phyloP scores from a whole-genome alignment of 305 asterid species.

The Fraxinus xanthoxyloides region DNA sequence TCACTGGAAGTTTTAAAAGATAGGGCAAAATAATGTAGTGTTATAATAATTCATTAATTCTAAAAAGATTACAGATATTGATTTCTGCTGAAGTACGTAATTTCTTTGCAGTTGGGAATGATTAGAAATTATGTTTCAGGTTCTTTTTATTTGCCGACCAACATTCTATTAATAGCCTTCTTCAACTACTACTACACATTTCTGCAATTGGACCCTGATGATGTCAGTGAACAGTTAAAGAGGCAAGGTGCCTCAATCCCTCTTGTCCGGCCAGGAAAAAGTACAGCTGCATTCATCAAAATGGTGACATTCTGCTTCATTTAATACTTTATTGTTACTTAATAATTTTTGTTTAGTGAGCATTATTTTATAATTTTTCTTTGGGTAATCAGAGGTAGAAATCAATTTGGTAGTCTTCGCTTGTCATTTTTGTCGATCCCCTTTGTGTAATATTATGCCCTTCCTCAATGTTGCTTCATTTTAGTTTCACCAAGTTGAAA shows the following conservation, averaged over 20 bases:
- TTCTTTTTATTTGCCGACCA: constrained; percentile 80
- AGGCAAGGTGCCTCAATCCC: constrained; percentile 99
- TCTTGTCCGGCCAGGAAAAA: constrained; percentile 90
- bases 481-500: neutral
- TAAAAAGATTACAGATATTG: neutral
- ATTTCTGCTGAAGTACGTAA: neutral
- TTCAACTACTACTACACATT: constrained; percentile 96
- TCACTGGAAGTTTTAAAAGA: neutral
- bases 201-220: constrained; percentile 94
- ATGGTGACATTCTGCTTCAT: constrained; percentile 44
- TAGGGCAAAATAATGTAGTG: neutral
- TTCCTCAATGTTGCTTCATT: neutral
- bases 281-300: constrained; percentile 78
- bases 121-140: constrained; percentile 47
- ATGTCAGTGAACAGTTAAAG: constrained; percentile 93
- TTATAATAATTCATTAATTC: constrained; percentile 9
- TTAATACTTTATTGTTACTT: neutral
- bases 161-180: constrained; percentile 83
- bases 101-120: neutral
- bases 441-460: neutral
- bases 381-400: neutral
- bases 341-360: neutral
- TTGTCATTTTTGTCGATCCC: neutral
- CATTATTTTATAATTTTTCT: neutral
- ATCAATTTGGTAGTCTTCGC: neutral